Conservation (phyloP, 2,329 filamentous ascomycete species). For the Arthroderma sp. region DNA sequence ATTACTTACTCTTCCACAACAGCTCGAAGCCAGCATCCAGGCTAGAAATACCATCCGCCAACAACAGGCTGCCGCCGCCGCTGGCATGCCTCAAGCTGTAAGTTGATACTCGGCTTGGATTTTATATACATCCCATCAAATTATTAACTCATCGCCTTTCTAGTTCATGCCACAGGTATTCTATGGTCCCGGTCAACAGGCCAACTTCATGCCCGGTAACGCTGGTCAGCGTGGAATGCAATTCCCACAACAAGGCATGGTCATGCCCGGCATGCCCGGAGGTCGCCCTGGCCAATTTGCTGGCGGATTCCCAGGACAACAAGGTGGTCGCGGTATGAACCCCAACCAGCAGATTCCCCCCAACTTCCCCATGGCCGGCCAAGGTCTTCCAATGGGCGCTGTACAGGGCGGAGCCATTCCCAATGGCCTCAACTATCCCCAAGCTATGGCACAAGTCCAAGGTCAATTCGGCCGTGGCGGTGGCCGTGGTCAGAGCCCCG, state of each 20-base stretch:
- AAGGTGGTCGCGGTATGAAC: conserved; percentile 74
- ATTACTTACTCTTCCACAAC: conserved; percentile 4
- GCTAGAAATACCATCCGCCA: conserved; percentile 96
- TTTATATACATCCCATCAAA: not conserved
- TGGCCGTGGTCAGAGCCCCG: conserved; percentile 53
- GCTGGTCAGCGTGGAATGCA: conserved; percentile 48
- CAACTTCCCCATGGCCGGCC: conserved; percentile 70
- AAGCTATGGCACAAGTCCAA: conserved; percentile 71
- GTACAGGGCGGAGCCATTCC: conserved; percentile 51
- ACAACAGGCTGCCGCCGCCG: conserved; percentile 88
- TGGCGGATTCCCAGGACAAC: conserved; percentile 64
- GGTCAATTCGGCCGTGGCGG: conserved; percentile 53
- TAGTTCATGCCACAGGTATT: conserved; percentile 82
- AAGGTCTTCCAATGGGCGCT: conserved; percentile 49
- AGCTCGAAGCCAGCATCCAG: conserved; percentile 95
- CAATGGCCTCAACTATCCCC: conserved; percentile 67
- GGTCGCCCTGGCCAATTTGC: conserved; percentile 80
- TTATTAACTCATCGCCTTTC: not conserved
- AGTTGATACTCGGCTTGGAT: conserved; percentile 5
- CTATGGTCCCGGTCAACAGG: conserved; percentile 61
- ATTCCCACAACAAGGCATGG: conserved; percentile 43
- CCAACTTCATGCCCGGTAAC: conserved; percentile 39
- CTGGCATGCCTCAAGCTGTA: conserved; percentile 61
- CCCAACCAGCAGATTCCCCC: conserved; percentile 74
- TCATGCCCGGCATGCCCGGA: conserved; percentile 57